Base-by-base conservation (phyloP, 2,329 filamentous ascomycete genomes). In the Didymellaceae sp. region DNA sequence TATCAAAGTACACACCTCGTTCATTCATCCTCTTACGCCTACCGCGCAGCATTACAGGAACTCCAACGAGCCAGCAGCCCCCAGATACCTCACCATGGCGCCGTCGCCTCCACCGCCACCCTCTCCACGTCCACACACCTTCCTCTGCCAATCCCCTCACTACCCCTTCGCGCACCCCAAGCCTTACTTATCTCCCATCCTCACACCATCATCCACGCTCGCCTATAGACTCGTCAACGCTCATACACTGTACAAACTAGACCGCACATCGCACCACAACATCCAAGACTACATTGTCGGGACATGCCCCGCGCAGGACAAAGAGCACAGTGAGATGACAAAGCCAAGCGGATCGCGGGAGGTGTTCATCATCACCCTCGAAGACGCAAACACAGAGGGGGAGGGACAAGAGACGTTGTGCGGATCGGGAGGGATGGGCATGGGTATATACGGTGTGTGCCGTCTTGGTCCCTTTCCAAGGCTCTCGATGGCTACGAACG, bases 281-380 rank as follows among this genome's bases (percentile, higher is more conserved):
- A 38, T 52, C 2, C 48, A 52, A 18, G 42, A 45, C 14, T 53
- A 34, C 17, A 24, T 48, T 24, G 8, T 30, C 3, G 42, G 24
- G 9, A 21, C 35, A 8, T 47, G 39, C 28, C 30, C 21, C 13
- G 30, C 42, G 13, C 21, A 16, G 5, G 11, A 37, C 10, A 50
- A 55, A 37, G 41, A 26, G 3, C 20, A 5, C 11, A 38, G 50
- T 17, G 43, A 57, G 16, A 10, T 31, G 9, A 54, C 35, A 16
- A 39, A 53, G 14, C 45, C 39, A 0, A 53, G 45, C 0, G 45
- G 54, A 26, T 51, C 31, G 3, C 53, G 41, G 22, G 32, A 42
- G 2, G 30, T 55, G 11, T 45, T 45, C 11, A 22, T 38, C 1
- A 25, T 57, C 31, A 4, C 30, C 2, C 18, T 34, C 9, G 37